Percentiles rank a stretch among this genome's conserved stretches.
Conservation (phyloP, 805 yeast genomes). For the Nakazawaea ernobii region DNA sequence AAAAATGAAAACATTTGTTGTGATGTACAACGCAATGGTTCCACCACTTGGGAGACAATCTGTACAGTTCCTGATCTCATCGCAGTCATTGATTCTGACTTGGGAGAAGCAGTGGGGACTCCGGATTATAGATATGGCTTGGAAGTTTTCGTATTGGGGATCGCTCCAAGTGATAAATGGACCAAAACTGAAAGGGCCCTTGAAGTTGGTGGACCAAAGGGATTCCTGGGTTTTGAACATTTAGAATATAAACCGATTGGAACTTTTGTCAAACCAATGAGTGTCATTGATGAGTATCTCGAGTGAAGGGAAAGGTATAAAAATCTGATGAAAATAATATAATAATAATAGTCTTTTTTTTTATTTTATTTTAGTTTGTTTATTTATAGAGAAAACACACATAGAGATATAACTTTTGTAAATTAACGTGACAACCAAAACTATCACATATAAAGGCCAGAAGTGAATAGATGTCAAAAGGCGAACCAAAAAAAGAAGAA, state of each 20-base stretch:
- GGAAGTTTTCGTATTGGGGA: conserved; percentile 34
- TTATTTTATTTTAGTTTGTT: not conserved
- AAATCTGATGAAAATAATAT: too few relatives aligned
- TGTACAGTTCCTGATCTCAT: conserved; percentile 41
- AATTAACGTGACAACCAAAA: too few relatives aligned
- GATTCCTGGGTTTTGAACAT: conserved; percentile 27
- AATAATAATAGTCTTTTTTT: not conserved
- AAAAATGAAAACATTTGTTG: conserved; percentile 41
- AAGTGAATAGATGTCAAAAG: too few relatives aligned
- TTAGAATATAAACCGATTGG: conserved; percentile 33
- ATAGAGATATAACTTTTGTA: too few relatives aligned
- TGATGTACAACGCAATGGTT: conserved; percentile 16
- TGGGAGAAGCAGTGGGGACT: conserved; percentile 42
- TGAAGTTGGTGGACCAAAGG: conserved; percentile 36
- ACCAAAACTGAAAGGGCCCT: conserved; percentile 29
- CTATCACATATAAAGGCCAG: too few relatives aligned
- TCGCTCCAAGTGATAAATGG: conserved; percentile 33
- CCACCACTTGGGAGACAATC: conserved; percentile 22
- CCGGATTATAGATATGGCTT: conserved; percentile 41
- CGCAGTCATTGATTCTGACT: conserved; percentile 33
- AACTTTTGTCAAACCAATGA: conserved; percentile 26
- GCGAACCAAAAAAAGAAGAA: too few relatives aligned
- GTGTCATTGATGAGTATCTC: conserved; percentile 33
- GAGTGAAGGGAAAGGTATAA: too few relatives aligned
- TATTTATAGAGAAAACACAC: not conserved